Evolutionary conservation across 1,139 yeast genomes (phyloP).

Genomic region (Diutina rugosa): DNA sequence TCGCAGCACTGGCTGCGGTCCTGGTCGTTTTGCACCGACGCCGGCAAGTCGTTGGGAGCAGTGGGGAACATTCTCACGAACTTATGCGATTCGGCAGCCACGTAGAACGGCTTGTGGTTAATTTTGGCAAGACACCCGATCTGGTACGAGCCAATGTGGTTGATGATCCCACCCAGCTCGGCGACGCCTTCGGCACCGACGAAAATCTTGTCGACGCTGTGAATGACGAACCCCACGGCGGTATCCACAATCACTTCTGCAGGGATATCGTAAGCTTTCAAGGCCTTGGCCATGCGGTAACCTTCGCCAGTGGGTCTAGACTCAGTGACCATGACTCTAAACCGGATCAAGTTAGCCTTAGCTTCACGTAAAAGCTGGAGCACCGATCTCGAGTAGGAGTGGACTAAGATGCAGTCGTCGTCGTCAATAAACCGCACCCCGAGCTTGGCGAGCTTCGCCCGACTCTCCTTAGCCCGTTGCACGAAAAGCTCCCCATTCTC

Average conservation of each 20-base stretch:
- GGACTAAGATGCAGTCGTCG: constrained; percentile 83
- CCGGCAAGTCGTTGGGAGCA: constrained; percentile 82
- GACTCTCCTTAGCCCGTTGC: constrained; percentile 80
- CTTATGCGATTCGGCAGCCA: constrained; percentile 89
- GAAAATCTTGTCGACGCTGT: constrained; percentile 81
- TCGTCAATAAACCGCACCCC: constrained; percentile 88
- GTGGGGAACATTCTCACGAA: constrained; percentile 93
- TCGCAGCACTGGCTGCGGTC: constrained; percentile 6
- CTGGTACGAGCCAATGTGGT: constrained; percentile 91
- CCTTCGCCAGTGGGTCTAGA: constrained; percentile 85
- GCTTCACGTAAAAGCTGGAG: constrained; percentile 65
- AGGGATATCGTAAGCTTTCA: constrained; percentile 76
- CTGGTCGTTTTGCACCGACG: constrained; percentile 16
- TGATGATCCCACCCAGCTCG: constrained; percentile 95
- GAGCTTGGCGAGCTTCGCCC: constrained; percentile 76
- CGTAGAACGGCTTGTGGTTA: constrained; percentile 87
- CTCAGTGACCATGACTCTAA: constrained; percentile 86
- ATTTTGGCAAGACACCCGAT: constrained; percentile 87
- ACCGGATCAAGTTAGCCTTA: constrained; percentile 60
- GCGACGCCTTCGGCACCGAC: constrained; percentile 99
- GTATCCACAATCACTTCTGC: constrained; percentile 83
- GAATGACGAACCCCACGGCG: constrained; percentile 88
- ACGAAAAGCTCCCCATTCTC: constrained; percentile 91
- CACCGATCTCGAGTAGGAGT: constrained; percentile 88
- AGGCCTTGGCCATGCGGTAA: constrained; percentile 52